These are phyloP conservation scores for grape (Vitis vinifera) DNA, from an alignment of 164 flowering plant species.

Conservation along the genomic window ASM3070453v1 NC_081815.1:17716501-17717000, in stretches of 20 bases:
- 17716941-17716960: constrained; percentile 1
- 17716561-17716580: no score
- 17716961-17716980: constrained; percentile 13
- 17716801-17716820: background rate
- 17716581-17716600: no score
- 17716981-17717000: background rate
- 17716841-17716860: background rate
- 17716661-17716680: no score
- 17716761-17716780: constrained; percentile 8
- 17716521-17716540: no score
- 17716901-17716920: background rate
- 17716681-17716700: no score
- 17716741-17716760: constrained; percentile 8
- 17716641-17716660: no score
- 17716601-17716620: no score
- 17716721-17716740: background rate
- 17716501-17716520: no score
- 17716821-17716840: background rate
- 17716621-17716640: no score
- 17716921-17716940: background rate
- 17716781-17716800: constrained; percentile 14
- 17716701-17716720: no score
- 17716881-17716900: background rate
- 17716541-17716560: no score
- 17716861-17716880: background rate